phyloP scores from a whole-genome alignment of 2,329 filamentous ascomycete genomes.

The Trichophyton verrucosum region DNA sequence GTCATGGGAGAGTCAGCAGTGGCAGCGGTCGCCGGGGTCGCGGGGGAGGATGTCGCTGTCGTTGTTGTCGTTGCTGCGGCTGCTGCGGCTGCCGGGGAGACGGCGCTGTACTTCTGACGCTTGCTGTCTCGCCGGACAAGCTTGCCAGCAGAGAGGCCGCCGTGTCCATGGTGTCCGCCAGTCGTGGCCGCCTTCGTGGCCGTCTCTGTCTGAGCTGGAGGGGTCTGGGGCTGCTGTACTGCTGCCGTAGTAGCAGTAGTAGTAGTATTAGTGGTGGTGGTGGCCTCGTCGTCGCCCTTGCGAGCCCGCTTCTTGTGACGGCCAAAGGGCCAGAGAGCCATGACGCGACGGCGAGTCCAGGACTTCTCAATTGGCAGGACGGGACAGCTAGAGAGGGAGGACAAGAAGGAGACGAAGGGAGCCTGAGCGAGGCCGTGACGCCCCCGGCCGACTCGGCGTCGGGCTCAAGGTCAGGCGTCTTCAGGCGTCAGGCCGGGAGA shows the following conservation, averaged over 20 bases:
- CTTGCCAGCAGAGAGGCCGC: slow-evolving; percentile 15
- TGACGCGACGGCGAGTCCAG: slow-evolving; percentile 26
- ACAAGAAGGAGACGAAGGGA: too few species aligned
- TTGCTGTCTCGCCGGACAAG: slow-evolving; percentile 22
- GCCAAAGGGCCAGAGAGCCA: slow-evolving; percentile 77
- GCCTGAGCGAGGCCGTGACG: too few species aligned
- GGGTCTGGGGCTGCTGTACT: not conserved
- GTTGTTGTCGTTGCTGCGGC: too few species aligned
- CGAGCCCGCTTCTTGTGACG: slow-evolving; percentile 58
- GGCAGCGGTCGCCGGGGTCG: not conserved
- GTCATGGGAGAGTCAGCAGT: not conserved
- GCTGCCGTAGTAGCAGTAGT: too few species aligned
- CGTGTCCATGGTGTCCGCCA: slow-evolving; percentile 3
- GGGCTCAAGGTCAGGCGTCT: slow-evolving; percentile 18
- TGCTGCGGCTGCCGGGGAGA: slow-evolving; percentile 9
- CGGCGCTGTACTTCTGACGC: slow-evolving; percentile 20
- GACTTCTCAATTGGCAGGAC: too few species aligned
- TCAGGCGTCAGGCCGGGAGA: slow-evolving; percentile 6
- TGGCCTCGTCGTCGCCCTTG: slow-evolving; percentile 39
- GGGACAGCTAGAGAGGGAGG: too few species aligned
- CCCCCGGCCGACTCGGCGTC: slow-evolving; percentile 10
- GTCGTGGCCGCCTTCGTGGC: not conserved
- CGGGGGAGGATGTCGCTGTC: not conserved
- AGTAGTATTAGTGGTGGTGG: not conserved
- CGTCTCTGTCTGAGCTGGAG: not conserved